Conservation (phyloP, 192 early-diverging fungal species). For the Podila epigama region DNA sequence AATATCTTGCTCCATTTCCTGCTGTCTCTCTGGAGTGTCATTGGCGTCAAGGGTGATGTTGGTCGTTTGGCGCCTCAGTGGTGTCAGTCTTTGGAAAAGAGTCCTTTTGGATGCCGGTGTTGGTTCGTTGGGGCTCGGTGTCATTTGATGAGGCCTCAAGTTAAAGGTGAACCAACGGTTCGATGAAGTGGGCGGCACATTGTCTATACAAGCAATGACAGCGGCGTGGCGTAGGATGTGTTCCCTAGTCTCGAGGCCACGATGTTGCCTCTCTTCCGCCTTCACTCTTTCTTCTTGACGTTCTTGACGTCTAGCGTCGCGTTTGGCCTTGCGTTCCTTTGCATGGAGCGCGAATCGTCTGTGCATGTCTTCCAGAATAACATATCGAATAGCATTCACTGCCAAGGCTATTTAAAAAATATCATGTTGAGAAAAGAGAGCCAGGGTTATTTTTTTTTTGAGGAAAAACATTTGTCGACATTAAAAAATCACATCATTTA, state of each 20-base stretch:
- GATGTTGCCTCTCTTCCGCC: slow-evolving; percentile 6
- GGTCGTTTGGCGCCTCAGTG: background rate
- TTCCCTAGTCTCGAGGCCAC: background rate
- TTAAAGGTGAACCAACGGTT: too few relatives aligned
- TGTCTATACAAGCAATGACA: background rate
- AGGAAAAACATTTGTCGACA: background rate
- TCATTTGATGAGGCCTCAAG: too few relatives aligned
- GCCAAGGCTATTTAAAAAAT: slow-evolving; percentile 18
- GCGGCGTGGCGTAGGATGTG: background rate
- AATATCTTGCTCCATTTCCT: slow-evolving; percentile 4
- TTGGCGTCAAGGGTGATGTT: background rate
- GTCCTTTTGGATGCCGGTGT: background rate
- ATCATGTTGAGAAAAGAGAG: too few relatives aligned
- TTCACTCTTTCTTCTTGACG: background rate
- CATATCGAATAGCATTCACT: slow-evolving; percentile 41
- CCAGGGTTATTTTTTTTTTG: too few relatives aligned
- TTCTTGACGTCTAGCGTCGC: slow-evolving; percentile 11
- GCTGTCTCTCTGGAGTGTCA: slow-evolving; percentile 12
- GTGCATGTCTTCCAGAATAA: slow-evolving; percentile 31
- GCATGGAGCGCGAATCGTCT: slow-evolving; percentile 13
- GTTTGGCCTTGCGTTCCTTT: slow-evolving; percentile 20
- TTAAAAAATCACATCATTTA: background rate
- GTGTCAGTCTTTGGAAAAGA: background rate
- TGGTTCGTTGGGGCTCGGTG: background rate
- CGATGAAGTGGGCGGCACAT: too few relatives aligned